phyloP scores from a whole-genome alignment of 495 filamentous ascomycete species.

The Alectoria sarmentosa region DNA sequence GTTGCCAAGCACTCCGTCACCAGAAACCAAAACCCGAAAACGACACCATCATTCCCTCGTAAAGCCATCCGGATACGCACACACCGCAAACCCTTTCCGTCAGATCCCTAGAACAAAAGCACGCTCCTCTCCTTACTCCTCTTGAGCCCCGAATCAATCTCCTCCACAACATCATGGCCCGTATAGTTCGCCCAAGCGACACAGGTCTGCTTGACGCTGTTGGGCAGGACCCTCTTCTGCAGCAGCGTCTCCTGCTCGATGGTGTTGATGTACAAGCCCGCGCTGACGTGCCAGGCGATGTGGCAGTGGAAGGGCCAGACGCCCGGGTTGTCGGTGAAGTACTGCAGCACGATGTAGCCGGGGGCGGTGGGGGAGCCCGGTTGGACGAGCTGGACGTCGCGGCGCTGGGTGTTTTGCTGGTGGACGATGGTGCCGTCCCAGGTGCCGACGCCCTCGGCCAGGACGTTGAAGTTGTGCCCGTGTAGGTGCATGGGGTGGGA shows the following conservation, averaged over 20 bases:
- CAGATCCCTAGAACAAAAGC: neutral
- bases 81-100: no score
- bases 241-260: conserved; percentile 25
- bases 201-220: conserved; percentile 23
- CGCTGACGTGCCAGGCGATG: conserved; percentile 31
- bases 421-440: conserved; percentile 32
- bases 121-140: neutral
- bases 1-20: no score
- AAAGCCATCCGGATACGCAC: no score
- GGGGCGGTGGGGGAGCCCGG: conserved; percentile 29
- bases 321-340: conserved; percentile 25
- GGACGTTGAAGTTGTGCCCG: conserved; percentile 37
- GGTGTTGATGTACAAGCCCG: conserved; percentile 29
- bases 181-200: conserved; percentile 23
- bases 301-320: conserved; percentile 32
- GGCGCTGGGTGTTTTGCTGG: conserved; percentile 42
- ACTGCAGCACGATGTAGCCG: conserved; percentile 30
- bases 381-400: conserved; percentile 55
- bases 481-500: conserved; percentile 39
- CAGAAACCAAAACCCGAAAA: no score
- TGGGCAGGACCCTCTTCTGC: conserved; percentile 24
- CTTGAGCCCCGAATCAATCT: conserved; percentile 23
- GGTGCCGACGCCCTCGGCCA: conserved; percentile 29
- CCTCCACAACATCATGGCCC: conserved; percentile 18
- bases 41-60: no score